Evolutionary conservation across 139 green algal genomes (phyloP).

Genomic region (Raphidocelis subcapitata): DNA sequence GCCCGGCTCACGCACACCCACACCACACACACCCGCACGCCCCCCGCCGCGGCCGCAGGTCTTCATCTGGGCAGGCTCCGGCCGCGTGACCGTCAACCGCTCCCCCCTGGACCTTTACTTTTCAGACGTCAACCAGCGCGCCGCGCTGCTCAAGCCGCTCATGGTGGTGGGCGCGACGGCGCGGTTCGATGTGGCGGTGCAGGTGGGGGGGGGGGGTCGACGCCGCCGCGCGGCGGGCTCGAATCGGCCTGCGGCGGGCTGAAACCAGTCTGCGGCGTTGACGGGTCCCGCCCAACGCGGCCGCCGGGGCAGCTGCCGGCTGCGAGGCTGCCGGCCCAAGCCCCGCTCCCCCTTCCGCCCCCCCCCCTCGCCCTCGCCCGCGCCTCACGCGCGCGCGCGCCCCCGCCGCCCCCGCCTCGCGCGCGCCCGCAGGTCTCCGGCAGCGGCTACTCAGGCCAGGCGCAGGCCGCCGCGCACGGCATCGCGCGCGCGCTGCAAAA

Average conservation of each 20-base stretch:
- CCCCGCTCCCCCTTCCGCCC: no score
- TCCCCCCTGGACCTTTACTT: conserved; percentile 75
- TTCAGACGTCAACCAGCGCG: conserved; percentile 45
- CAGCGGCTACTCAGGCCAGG: conserved; percentile 59
- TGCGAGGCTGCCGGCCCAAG: no score
- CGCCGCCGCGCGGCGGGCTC: not conserved
- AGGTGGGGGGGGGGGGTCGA: conserved; percentile 29
- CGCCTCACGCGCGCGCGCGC: no score
- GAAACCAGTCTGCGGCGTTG: no score
- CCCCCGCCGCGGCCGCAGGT: conserved; percentile 21
- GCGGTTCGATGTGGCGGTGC: conserved; percentile 66
- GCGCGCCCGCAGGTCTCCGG: conserved; percentile 40
- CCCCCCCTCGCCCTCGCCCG: no score
- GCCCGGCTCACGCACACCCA: no score
- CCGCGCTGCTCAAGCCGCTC: conserved; percentile 79
- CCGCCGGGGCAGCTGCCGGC: no score
- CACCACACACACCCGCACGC: no score
- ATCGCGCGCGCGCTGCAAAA: conserved; percentile 76
- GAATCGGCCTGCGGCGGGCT: no score
- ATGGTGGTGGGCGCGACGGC: conserved; percentile 57
- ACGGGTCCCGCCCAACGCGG: no score
- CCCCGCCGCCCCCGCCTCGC: not conserved
- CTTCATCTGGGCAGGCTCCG: conserved; percentile 49
- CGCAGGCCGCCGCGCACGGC: conserved; percentile 81
- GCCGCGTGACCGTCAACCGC: conserved; percentile 75